Evolutionary conservation across 139 green algal species (phyloP), one percentile per base, ranked within the genome.

Genomic region (Tetradesmus obliquus): DNA sequence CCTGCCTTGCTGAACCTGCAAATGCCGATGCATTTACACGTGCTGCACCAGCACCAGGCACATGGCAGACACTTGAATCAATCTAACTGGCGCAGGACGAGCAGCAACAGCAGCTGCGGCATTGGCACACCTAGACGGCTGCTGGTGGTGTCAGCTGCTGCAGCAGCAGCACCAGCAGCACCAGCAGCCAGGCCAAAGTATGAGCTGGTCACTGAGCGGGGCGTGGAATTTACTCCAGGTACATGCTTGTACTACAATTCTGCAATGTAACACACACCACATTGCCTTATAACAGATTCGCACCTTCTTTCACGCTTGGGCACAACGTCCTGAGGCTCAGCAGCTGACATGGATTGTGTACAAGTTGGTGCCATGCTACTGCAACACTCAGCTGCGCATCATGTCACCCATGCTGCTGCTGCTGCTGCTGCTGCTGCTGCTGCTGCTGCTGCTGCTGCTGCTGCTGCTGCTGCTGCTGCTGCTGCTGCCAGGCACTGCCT

Each of bases 401-500:
- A 71, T 20, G 60, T 13, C 19, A 15, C 19, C 19, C 8, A 10
- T 71, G 60, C 60, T 71, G 60, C 60, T 71, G 60, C 60, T 71
- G 60, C 60, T 71, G 60, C 60, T 71, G 5, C 60, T 71, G 60
- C 60, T 71, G 60, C 60, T 71, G 60, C 60, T 71, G 60, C 60
- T 71, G 7, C 60, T 71, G 60, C 60, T 71, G n/a, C n/a, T n/a
- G n/a, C n/a, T 71, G 60, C 60, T 71, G 60, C 60, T 71, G 60
- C 60, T 71, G 72, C 72, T 45, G n/a, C 76, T 82, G n/a, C 76
- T 53, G 76, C 76, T 82, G 76, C 76, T 51, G n/a, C 76, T 51
- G 76, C 76, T 53, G 76, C 76, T 17, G 76, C 5, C 86, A 92
- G 93, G 93, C 17, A 32, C 32, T 3, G 93, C 94, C 1, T 97